These are phyloP conservation scores for Tricholoma bakamatsutake DNA, from an alignment of 768 basidiomycete species.

Conservation along the genomic window DNA sequence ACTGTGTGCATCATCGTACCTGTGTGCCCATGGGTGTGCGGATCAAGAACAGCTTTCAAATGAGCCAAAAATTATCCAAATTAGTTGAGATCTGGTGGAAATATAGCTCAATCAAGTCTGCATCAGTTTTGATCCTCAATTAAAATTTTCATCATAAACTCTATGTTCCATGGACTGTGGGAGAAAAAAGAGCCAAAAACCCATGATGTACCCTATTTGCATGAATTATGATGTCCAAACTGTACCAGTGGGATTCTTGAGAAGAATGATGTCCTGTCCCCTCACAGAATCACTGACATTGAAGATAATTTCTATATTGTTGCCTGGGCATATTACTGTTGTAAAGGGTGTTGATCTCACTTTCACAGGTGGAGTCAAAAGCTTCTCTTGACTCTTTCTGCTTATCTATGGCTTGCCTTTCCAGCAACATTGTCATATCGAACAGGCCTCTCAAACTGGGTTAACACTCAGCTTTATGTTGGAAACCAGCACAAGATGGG, in stretches of 20 bases:
- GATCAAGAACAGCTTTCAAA: too few relatives aligned
- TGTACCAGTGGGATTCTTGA: background rate
- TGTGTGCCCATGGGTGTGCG: too few relatives aligned
- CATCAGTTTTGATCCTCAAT: too few relatives aligned
- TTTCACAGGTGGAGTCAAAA: slow-evolving; percentile 10
- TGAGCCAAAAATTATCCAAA: too few relatives aligned
- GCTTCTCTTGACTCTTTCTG: slow-evolving; percentile 13
- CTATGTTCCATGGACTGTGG: too few relatives aligned
- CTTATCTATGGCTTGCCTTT: slow-evolving; percentile 4
- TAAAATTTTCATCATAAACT: too few relatives aligned
- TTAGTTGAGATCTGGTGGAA: too few relatives aligned
- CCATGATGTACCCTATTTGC: too few relatives aligned
- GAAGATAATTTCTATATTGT: background rate
- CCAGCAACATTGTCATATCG: slow-evolving; percentile 8
- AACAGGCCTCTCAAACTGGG: slow-evolving; percentile 10
- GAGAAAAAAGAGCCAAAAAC: too few relatives aligned
- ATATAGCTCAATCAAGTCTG: too few relatives aligned
- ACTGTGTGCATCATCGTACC: too few relatives aligned
- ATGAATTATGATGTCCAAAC: background rate
- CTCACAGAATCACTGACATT: background rate
- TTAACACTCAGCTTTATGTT: slow-evolving; percentile 11
- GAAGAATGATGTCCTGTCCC: background rate
- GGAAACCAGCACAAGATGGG: slow-evolving; percentile 21
- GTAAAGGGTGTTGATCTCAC: background rate
- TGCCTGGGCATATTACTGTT: background rate